A percentile compares a stretch with the other conserved stretches of the same genome.
phyloP scores from a whole-genome alignment of 768 basidiomycete genomes.

The Lactarius sp. region DNA sequence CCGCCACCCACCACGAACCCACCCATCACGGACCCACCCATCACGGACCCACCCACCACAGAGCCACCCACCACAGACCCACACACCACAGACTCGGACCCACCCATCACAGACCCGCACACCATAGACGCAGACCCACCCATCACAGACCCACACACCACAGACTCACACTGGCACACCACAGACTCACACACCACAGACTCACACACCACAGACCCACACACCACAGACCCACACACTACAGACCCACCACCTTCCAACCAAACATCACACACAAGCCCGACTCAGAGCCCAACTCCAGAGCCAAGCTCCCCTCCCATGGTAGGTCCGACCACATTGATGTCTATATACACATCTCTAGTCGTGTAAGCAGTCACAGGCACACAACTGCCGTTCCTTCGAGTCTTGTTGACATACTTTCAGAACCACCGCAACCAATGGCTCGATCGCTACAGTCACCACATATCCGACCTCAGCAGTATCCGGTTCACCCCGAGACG shows the following conservation, averaged over 20 bases:
- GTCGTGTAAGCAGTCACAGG: neutral
- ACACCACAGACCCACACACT: neutral
- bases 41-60: no score
- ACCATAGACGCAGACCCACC: no score
- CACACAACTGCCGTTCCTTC: neutral
- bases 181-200: no score
- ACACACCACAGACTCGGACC: no score
- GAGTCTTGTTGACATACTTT: neutral
- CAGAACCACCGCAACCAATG: conserved; percentile 19
- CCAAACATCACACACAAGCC: neutral
- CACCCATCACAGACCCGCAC: no score
- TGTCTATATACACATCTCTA: conserved; percentile 3
- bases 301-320: neutral
- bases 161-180: neutral
- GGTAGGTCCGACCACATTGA: neutral
- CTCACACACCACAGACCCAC: no score
- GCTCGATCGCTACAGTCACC: conserved; percentile 20
- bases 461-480: conserved; percentile 22
- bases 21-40: no score
- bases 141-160: neutral
- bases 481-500: neutral
- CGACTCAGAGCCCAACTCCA: no score
- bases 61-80: no score
- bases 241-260: neutral
- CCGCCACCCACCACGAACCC: no score